These are phyloP conservation scores for Oryza rufipogon DNA, from an alignment of 176 grass and related monocot species.

Conservation along the genomic window DNA sequence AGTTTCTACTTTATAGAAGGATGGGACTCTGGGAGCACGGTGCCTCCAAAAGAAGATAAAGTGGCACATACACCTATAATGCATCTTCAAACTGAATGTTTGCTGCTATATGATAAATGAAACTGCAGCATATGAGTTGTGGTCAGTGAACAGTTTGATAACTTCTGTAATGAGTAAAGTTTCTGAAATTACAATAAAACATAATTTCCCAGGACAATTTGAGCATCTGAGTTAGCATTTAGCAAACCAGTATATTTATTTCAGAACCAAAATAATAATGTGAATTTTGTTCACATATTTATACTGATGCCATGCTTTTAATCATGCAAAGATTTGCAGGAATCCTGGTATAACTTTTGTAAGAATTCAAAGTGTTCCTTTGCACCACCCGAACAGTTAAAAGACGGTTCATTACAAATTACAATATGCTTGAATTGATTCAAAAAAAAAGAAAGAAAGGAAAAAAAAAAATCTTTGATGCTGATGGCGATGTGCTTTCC, in stretches of 20 bases:
- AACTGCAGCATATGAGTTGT: conserved; percentile 19
- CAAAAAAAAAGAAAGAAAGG: background rate
- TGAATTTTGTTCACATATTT: background rate
- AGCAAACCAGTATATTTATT: background rate
- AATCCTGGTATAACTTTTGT: conserved; percentile 18
- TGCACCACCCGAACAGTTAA: background rate
- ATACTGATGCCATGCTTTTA: conserved; percentile 2
- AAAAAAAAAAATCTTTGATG: conserved; percentile 25
- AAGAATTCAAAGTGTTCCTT: conserved; percentile 8
- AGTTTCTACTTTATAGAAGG: conserved; percentile 45
- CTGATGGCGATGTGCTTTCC: background rate
- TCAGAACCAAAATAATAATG: background rate
- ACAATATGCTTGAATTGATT: conserved; percentile 27
- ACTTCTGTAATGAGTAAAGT: background rate
- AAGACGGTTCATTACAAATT: background rate
- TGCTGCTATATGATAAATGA: conserved; percentile 31
- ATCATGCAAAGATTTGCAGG: background rate
- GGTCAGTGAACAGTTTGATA: background rate
- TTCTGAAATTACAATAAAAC: conserved; percentile 15
- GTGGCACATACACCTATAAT: conserved; percentile 34
- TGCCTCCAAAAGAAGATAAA: conserved; percentile 37
- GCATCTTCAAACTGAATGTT: conserved; percentile 38
- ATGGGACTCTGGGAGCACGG: conserved; percentile 23
- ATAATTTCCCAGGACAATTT: background rate
- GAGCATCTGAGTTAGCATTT: background rate